Evolutionary conservation across 768 basidiomycete species (phyloP), one percentile per base, ranked within the genome.

Genomic region (Amanita rimosa): DNA sequence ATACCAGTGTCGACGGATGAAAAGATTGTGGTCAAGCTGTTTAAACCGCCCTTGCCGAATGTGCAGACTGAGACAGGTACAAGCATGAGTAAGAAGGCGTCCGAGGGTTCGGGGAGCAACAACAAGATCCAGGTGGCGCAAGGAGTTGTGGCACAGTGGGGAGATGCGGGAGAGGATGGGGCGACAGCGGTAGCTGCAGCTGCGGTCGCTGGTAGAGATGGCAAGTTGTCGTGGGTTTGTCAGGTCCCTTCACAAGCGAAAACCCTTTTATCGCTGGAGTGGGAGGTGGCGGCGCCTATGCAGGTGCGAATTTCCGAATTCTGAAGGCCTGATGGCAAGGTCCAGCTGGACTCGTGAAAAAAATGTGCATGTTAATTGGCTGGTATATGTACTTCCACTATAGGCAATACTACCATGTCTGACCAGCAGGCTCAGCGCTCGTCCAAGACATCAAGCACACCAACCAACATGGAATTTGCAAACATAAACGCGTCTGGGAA

Each of bases 181-280:
- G 22, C n/a, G n/a, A n/a, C n/a, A n/a, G n/a, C n/a, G n/a, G n/a
- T n/a, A n/a, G n/a, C n/a, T n/a, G 8, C 4, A n/a, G 55, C 61
- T 7, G 2, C 22, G 22, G 22, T 57, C 9, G 47, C 66, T 39
- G 67, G 64, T 2, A 57, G 60, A 43, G 62, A 70, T 48, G 63
- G 67, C 5, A 63, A 61, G 55, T 49, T 70, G 42, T 59, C 61
- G 31, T 69, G 65, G 64, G 50, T 66, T 13, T 67, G 66, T 31
- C 48, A 55, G 4, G 51, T 68, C 8, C 48, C 61, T 1, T 27
- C 65, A 16, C 63, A 66, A 48, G 58, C 47, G 13, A 67, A 66
- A 51, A 40, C 61, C 0, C 62, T 60, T 39, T 47, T 68, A 33
- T 44, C 53, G 4, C 51, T 70, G 27, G 57, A 63, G 22, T 70